Base-by-base conservation (phyloP, 2,329 filamentous ascomycete species). In the Sporothrix protearum region DNA sequence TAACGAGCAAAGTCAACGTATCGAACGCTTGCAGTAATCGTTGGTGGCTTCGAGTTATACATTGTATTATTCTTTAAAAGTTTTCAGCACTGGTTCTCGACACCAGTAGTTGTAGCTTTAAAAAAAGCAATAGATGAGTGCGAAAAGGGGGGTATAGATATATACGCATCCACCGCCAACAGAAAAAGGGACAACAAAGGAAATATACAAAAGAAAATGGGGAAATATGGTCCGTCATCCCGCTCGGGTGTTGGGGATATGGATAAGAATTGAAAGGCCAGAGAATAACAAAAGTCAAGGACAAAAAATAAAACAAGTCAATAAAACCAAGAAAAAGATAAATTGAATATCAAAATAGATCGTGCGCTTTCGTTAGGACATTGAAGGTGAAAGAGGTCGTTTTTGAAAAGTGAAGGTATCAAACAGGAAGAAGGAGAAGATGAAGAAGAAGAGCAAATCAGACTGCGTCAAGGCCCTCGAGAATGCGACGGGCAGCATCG, bases 401-500 rank as follows among this genome's bases (percentile, higher is more conserved):
- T n/a, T n/a, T n/a, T n/a, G n/a, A n/a, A n/a, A n/a, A n/a, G n/a
- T n/a, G n/a, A n/a, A n/a, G n/a, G n/a, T n/a, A n/a, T n/a, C n/a
- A n/a, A n/a, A n/a, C n/a, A n/a, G 19, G 1, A 16, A 57, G 16
- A 10, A 67, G 12, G 33, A 33, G 16, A 67, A 19, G 12, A 71
- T 45, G 12, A 12, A 25, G 33, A 33, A 63, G 8, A 69, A 51
- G 55, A 33, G n/a, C 39, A 25, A 25, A 6, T 45, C 22, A 76
- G 2, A 73, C 71, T 0, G 72, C 47, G 36, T 89, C 85, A 72
- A 89, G 82, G 5, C 92, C 92, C 75, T 95, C 92, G 39, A 97
- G 83, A 3, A 92, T 86, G 69, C 87, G 85, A 73, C 89, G 88
- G 5, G 93, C 94, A 69, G 89, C 87, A 75, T 96, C 92, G 68